Conservation (phyloP, 208 protist species). For the Angomonas ambiguus region DNA sequence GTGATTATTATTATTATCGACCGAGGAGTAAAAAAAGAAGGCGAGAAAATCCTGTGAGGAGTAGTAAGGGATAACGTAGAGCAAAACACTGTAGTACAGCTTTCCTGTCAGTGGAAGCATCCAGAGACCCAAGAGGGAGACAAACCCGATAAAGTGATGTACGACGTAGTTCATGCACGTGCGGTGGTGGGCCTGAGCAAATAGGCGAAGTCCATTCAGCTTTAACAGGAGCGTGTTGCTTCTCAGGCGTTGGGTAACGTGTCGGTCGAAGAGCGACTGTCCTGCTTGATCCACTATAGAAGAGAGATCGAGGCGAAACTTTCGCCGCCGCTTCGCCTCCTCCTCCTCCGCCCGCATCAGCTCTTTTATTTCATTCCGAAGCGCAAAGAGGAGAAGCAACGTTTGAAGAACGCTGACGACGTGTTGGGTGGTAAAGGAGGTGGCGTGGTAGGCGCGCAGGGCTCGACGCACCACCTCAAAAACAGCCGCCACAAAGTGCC, state of each 20-base stretch:
- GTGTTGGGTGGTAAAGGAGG: constrained; percentile 63
- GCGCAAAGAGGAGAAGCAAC: constrained; percentile 43
- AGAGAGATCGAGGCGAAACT: constrained; percentile 8
- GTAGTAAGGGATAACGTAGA: constrained; percentile 54
- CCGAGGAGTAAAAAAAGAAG: constrained; percentile 38
- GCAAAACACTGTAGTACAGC: constrained; percentile 60
- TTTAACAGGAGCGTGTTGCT: constrained; percentile 18
- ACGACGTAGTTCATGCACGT: constrained; percentile 46
- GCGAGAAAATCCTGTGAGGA: constrained; percentile 55
- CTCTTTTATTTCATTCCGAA: constrained; percentile 64
- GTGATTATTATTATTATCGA: too few species aligned
- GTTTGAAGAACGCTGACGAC: constrained; percentile 59
- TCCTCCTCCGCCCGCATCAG: constrained; percentile 21
- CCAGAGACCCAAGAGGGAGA: constrained; percentile 61
- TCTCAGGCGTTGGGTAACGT: constrained; percentile 13
- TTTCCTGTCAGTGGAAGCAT: constrained; percentile 59
- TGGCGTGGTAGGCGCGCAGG: constrained; percentile 37
- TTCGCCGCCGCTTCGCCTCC: background rate
- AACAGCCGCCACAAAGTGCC: background rate
- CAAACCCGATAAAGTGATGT: constrained; percentile 31
- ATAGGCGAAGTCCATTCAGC: constrained; percentile 33
- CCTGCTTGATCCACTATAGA: background rate
- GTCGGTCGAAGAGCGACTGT: background rate
- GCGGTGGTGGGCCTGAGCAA: constrained; percentile 44
- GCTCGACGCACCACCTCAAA: background rate